Evolutionary conservation across 2,329 filamentous ascomycete species (phyloP).

Genomic region (Claviceps purpurea): DNA sequence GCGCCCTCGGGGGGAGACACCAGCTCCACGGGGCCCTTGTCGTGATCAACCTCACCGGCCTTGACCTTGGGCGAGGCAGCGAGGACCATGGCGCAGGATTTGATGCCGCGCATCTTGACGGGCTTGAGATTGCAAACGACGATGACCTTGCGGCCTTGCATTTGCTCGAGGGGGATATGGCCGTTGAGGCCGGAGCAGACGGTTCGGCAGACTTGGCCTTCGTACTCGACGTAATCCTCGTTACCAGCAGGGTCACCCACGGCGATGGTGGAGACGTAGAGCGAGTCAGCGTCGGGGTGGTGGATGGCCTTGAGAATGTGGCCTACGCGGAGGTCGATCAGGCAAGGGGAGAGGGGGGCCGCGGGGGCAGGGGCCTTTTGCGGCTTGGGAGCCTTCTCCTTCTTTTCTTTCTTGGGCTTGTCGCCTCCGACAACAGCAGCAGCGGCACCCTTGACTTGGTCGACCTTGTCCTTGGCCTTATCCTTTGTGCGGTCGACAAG

Average conservation of each 20-base stretch:
- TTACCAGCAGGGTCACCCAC: conserved; percentile 82
- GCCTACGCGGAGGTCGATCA: conserved; percentile 91
- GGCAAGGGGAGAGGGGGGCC: conserved; percentile 64
- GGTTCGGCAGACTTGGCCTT: conserved; percentile 82
- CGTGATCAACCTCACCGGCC: conserved; percentile 72
- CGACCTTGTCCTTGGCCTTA: conserved; percentile 41
- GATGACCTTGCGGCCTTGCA: conserved; percentile 92
- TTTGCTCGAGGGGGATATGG: conserved; percentile 80
- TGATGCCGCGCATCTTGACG: conserved; percentile 91
- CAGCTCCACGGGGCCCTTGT: conserved; percentile 84
- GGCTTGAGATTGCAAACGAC: conserved; percentile 97
- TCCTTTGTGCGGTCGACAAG: conserved; percentile 50
- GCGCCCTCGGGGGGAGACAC: conserved; percentile 69
- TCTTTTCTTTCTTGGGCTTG: conserved; percentile 71
- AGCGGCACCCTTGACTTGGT: conserved; percentile 30
- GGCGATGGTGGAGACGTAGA: conserved; percentile 91
- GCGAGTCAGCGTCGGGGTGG: conserved; percentile 91
- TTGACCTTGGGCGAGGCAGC: conserved; percentile 76
- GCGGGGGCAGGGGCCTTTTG: conserved; percentile 54
- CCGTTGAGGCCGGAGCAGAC: conserved; percentile 96
- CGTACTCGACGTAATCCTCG: conserved; percentile 71
- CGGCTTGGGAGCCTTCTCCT: conserved; percentile 71
- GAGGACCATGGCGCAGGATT: conserved; percentile 76
- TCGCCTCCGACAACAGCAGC: conserved; percentile 20
- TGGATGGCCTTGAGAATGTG: conserved; percentile 94